Conservation (phyloP, 306 rosid species). For the Dalbergia cochinchinensis region DNA sequence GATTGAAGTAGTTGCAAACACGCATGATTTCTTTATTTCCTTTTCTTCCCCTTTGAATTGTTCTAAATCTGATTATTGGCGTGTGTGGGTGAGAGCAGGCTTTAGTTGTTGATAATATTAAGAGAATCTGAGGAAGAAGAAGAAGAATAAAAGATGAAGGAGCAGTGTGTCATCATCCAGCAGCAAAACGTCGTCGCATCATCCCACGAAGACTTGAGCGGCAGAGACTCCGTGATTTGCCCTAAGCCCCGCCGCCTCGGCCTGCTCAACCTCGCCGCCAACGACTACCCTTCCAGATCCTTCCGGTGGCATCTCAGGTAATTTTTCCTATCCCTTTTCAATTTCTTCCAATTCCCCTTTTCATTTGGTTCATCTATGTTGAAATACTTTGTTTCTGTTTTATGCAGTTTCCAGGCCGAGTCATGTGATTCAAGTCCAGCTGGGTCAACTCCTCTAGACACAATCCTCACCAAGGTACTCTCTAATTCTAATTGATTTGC, state of each 20-base stretch:
- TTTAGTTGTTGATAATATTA: conserved; percentile 16
- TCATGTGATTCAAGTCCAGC: conserved; percentile 65
- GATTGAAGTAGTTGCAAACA: conserved; percentile 7
- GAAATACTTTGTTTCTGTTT: not conserved
- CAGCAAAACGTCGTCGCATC: conserved; percentile 71
- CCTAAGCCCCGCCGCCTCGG: conserved; percentile 94
- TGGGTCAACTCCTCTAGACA: conserved; percentile 69
- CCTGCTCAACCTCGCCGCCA: conserved; percentile 56
- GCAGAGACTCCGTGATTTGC: conserved; percentile 65
- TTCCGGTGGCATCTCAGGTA: conserved; percentile 78
- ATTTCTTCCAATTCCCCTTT: not conserved
- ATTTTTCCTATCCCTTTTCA: not conserved
- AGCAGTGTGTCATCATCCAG: conserved; percentile 63
- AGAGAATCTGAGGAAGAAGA: conserved; percentile 41
- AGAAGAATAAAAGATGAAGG: conserved; percentile 61
- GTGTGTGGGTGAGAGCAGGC: conserved; percentile 42
- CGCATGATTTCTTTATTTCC: conserved; percentile 10
- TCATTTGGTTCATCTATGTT: conserved; percentile 15
- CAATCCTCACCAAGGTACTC: conserved; percentile 75
- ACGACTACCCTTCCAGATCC: conserved; percentile 62
- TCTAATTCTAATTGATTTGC: not conserved
- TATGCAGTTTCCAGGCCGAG: conserved; percentile 77
- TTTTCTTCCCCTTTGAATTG: not conserved
- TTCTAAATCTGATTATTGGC: not conserved
- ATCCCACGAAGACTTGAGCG: conserved; percentile 66